These are phyloP conservation scores for Cerioporus squamosus DNA, from an alignment of 1,284 basidiomycete genomes.

Conservation along the genomic window DNA sequence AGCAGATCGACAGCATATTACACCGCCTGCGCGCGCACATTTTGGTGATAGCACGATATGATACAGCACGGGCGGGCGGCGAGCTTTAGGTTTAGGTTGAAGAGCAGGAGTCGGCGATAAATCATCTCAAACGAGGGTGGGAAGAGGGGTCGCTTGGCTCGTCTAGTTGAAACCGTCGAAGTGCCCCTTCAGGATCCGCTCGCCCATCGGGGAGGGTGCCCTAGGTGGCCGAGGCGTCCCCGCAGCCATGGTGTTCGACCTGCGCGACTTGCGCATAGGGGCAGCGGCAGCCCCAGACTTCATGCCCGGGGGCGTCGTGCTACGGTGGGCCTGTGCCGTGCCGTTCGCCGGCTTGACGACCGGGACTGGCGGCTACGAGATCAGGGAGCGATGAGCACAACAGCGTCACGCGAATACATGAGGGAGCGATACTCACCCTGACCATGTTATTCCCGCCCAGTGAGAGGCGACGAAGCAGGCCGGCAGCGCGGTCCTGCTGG, in stretches of 20 bases:
- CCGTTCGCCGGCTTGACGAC: constrained; percentile 17
- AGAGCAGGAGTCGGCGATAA: background rate
- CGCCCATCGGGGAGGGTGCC: constrained; percentile 84
- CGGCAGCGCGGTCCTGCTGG: constrained; percentile 65
- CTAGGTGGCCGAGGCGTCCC: constrained; percentile 53
- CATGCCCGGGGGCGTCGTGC: constrained; percentile 22
- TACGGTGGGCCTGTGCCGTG: constrained; percentile 14
- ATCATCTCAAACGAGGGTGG: background rate
- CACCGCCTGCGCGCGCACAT: background rate
- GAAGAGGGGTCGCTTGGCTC: background rate
- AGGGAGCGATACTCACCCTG: constrained; percentile 45
- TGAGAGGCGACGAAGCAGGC: constrained; percentile 72
- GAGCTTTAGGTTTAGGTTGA: background rate
- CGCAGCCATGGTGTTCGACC: constrained; percentile 60
- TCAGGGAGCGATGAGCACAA: constrained; percentile 2
- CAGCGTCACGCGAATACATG: background rate
- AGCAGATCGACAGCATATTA: background rate
- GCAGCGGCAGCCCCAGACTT: constrained; percentile 12
- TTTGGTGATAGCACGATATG: background rate
- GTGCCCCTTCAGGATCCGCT: constrained; percentile 81
- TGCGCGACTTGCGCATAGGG: constrained; percentile 47
- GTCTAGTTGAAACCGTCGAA: constrained; percentile 77
- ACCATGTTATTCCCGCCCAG: constrained; percentile 59
- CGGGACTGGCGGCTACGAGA: constrained; percentile 26
- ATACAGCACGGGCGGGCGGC: background rate